phyloP scores from a whole-genome alignment of 2,329 filamentous ascomycete genomes.

The Aphanoascus verrucosus region DNA sequence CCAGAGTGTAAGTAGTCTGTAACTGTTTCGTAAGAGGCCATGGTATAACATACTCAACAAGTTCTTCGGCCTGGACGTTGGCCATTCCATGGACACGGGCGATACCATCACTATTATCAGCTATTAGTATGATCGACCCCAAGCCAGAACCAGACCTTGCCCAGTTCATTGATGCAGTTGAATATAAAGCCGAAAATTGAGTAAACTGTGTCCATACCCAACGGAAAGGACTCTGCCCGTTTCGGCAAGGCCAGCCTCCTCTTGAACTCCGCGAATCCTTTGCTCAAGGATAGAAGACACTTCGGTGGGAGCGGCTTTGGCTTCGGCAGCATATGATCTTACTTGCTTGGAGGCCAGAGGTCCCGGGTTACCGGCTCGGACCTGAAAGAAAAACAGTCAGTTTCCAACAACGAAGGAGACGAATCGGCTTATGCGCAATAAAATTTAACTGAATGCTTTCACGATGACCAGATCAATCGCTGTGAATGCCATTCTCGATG shows the following conservation, averaged over 20 bases:
- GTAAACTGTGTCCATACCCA: conserved; percentile 52
- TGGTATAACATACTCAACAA: conserved; percentile 76
- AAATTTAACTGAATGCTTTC: conserved; percentile 13
- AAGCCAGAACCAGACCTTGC: not conserved
- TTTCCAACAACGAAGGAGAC: conserved; percentile 24
- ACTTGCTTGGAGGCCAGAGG: conserved; percentile 61
- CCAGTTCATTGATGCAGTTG: not conserved
- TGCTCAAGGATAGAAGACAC: conserved; percentile 99
- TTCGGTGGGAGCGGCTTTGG: conserved; percentile 93
- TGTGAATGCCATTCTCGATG: conserved; percentile 20
- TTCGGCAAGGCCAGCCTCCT: conserved; percentile 93
- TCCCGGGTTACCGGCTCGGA: conserved; percentile 74
- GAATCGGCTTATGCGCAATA: conserved; percentile 21
- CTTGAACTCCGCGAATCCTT: conserved; percentile 95
- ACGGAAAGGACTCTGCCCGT: conserved; percentile 97
- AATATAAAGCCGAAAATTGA: not conserved
- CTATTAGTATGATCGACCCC: not conserved
- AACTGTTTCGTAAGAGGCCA: conserved; percentile 15
- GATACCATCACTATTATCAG: conserved; percentile 82
- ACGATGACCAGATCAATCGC: conserved; percentile 16
- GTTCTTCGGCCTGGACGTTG: conserved; percentile 99
- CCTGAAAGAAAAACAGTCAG: conserved; percentile 40
- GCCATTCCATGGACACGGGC: conserved; percentile 99
- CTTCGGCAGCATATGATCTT: conserved; percentile 83
- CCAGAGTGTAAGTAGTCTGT: conserved; percentile 19